Base-by-base conservation (phyloP, 352 stramenopile species). In the Phytopythium litorale region DNA sequence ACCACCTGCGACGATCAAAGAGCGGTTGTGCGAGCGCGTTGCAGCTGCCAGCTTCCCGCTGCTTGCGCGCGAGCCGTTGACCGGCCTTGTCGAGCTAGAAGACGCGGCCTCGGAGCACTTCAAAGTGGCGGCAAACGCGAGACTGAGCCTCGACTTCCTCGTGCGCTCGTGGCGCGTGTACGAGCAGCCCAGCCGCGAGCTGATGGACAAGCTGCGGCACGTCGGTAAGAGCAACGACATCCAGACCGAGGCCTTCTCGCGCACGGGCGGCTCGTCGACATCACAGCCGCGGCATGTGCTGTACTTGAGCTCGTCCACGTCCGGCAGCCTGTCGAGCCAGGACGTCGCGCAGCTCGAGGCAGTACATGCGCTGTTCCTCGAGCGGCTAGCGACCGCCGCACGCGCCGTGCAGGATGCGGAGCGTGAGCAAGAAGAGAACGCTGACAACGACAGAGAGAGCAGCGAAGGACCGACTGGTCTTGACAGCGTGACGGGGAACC, bases 291-390 rank as follows among this genome's bases (percentile, higher is more conserved):
- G 66, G 72, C 38, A 80, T 3, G 67, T 84, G 21, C 58, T 86
- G 46, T 84, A 91, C 38, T 21, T 89, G 56, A 89, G 79, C 55
- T 81, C 81, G 2, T 70, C 59, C 1, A 78, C 78, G 0, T 45
- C 66, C 3, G 65, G 73, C 33, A 70, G 23, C 2, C 56, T 91
- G 3, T 89, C 78, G 1, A 91, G 78, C 40, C 81, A 91, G 56
- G 78, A 91, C 43, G 83, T 89, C n/a, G 72, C 70, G 4, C 81
- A 91, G 56, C 70, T 88, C 13, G 79, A 89, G n/a, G 74, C 78
- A 0, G 60, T 84, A 0, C 75, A 89, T 35, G 18, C 63, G 16
- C 55, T 87, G 0, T 89, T 91, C 35, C 63, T 89, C 1, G 79
- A 92, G 21, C 74, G 71, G 6, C 60, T 90, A 0, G 37, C 38